Conservation (phyloP, 2,329 filamentous ascomycete genomes). For the Aspergillus caelatus region DNA sequence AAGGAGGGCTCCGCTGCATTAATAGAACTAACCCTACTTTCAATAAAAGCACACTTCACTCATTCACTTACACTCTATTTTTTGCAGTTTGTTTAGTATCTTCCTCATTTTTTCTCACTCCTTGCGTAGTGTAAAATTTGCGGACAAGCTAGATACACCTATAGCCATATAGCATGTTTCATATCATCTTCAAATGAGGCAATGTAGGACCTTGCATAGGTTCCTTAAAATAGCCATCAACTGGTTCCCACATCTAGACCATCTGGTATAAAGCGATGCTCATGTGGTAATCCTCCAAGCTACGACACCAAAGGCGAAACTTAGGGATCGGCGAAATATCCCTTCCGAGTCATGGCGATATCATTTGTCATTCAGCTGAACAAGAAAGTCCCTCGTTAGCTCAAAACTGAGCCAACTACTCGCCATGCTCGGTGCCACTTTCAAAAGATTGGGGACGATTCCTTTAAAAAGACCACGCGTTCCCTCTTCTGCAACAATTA, state of each 20-base stretch:
- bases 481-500: conserved; percentile 84
- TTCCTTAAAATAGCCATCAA: neutral
- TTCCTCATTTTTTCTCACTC: neutral
- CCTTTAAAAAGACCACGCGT: conserved; percentile 89
- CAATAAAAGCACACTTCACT: neutral
- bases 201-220: neutral
- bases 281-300: neutral
- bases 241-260: neutral
- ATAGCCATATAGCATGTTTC: neutral
- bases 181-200: neutral
- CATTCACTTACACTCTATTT: neutral
- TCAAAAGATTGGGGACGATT: conserved; percentile 90
- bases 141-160: neutral
- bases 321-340: neutral
- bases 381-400: conserved; percentile 82
- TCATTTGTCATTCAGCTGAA: conserved; percentile 53
- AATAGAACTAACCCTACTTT: neutral
- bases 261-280: neutral
- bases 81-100: neutral
- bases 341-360: neutral
- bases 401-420: conserved; percentile 98
- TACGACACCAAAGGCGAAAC: neutral
- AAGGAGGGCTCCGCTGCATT: neutral
- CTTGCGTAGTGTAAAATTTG: neutral
- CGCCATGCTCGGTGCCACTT: conserved; percentile 98